phyloP scores from a whole-genome alignment of 2,329 filamentous ascomycete genomes.

The Penicillium sp. region DNA sequence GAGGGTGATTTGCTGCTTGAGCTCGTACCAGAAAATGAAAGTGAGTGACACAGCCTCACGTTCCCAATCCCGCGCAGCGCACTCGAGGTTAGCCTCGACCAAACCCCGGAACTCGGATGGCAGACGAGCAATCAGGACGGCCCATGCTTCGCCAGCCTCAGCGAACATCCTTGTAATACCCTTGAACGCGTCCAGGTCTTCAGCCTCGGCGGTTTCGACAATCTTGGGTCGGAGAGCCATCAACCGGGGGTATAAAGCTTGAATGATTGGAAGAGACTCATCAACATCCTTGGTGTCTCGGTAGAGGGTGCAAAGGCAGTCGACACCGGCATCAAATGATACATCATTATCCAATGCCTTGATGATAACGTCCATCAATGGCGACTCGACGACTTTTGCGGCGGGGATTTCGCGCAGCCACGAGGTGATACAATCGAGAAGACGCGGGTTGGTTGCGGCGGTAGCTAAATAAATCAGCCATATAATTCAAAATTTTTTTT shows the following conservation, averaged over 20 bases:
- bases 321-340: constrained; percentile 83
- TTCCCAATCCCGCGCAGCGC: constrained; percentile 80
- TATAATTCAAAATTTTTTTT: constrained; percentile 5
- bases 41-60: constrained; percentile 90
- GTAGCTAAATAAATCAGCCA: constrained; percentile 52
- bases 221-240: constrained; percentile 76
- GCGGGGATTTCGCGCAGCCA: constrained; percentile 94
- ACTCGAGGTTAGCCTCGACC: constrained; percentile 90
- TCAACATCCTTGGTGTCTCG: constrained; percentile 91
- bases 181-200: constrained; percentile 83
- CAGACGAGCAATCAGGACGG: constrained; percentile 82
- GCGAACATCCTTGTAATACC: constrained; percentile 86
- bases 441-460: constrained; percentile 80
- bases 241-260: constrained; percentile 76
- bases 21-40: constrained; percentile 96
- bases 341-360: constrained; percentile 70
- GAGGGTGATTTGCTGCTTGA: constrained; percentile 92
- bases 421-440: constrained; percentile 93
- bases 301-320: constrained; percentile 89
- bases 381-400: constrained; percentile 76
- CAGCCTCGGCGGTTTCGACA: constrained; percentile 68
- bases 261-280: constrained; percentile 78
- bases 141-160: constrained; percentile 92
- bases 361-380: constrained; percentile 77
- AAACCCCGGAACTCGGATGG: constrained; percentile 77